A percentile compares a stretch with the other conserved stretches of the same genome.
phyloP scores from a whole-genome alignment of 805 yeast genomes.

The Cephaloascus fragrans region DNA sequence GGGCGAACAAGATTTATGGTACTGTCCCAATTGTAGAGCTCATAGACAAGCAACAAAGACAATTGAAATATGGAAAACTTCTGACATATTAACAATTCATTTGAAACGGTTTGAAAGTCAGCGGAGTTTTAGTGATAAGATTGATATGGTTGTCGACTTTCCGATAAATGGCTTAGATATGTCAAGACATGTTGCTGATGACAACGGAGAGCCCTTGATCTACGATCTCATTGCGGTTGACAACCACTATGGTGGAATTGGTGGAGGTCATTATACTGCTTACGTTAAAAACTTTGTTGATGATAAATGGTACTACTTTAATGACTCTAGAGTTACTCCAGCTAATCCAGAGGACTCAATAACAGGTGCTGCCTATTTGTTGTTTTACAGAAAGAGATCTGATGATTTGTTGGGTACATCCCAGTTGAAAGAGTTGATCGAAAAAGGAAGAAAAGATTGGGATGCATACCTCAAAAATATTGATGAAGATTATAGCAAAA shows the following conservation, averaged over 20 bases:
- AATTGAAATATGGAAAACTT: conserved; percentile 88
- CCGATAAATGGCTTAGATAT: conserved; percentile 80
- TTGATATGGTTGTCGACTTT: conserved; percentile 74
- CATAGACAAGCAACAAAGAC: conserved; percentile 87
- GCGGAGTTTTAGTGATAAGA: conserved; percentile 79
- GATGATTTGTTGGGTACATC: conserved; percentile 37
- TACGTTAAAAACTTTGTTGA: conserved; percentile 74
- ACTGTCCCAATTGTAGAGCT: conserved; percentile 81
- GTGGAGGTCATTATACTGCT: conserved; percentile 97
- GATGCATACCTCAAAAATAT: too few species aligned
- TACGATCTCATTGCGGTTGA: conserved; percentile 91
- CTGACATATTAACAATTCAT: conserved; percentile 85
- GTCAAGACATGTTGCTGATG: conserved; percentile 39
- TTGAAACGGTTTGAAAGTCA: conserved; percentile 84
- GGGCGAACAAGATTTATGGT: conserved; percentile 89
- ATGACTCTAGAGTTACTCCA: conserved; percentile 68
- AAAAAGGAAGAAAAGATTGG: conserved; percentile 24
- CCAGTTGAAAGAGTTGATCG: conserved; percentile 27
- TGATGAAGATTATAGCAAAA: background rate
- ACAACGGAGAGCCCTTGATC: conserved; percentile 20
- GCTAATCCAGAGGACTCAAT: conserved; percentile 52
- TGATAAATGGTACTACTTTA: conserved; percentile 78
- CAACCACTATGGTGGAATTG: conserved; percentile 91
- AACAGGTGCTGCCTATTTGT: conserved; percentile 74
- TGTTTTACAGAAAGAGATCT: conserved; percentile 63